Evolutionary conservation across 306 rosid genomes (phyloP).

Genomic region (Fragaria ananassa): DNA sequence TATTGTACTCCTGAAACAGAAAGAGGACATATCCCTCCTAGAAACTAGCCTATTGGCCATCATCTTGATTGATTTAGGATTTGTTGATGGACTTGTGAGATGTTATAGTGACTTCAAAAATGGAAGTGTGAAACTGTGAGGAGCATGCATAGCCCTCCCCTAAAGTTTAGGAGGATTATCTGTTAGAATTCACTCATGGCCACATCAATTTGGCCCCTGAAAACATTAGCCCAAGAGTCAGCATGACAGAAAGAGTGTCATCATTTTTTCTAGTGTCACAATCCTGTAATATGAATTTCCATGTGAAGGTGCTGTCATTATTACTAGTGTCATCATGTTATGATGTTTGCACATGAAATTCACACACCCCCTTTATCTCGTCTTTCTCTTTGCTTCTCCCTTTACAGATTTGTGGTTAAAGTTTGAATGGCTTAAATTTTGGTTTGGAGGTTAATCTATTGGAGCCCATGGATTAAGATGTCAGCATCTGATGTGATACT

Average conservation of each 20-base stretch:
- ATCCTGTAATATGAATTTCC: not conserved
- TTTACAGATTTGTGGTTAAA: not conserved
- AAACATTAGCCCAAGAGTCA: not conserved
- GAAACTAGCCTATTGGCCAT: not conserved
- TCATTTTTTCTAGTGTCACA: not conserved
- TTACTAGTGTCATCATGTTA: not conserved
- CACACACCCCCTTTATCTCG: not conserved
- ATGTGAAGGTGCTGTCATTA: not conserved
- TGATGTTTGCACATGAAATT: not conserved
- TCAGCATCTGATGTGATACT: slow-evolving; percentile 22
- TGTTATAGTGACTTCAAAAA: not conserved
- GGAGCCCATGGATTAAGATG: slow-evolving; percentile 3
- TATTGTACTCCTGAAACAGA: not conserved
- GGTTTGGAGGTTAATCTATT: not conserved
- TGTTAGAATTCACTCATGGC: not conserved
- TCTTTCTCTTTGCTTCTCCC: not conserved
- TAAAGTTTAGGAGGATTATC: not conserved
- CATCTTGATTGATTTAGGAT: not conserved
- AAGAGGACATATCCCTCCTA: not conserved
- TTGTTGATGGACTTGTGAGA: not conserved
- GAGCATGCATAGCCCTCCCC: not conserved
- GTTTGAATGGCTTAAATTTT: not conserved
- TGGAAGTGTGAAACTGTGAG: not conserved
- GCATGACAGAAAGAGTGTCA: not conserved
- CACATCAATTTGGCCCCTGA: not conserved